A percentile compares a stretch with the other conserved stretches of the same genome.
Conservation (phyloP, 495 filamentous ascomycete genomes). For the Amniculicola lignicola region DNA sequence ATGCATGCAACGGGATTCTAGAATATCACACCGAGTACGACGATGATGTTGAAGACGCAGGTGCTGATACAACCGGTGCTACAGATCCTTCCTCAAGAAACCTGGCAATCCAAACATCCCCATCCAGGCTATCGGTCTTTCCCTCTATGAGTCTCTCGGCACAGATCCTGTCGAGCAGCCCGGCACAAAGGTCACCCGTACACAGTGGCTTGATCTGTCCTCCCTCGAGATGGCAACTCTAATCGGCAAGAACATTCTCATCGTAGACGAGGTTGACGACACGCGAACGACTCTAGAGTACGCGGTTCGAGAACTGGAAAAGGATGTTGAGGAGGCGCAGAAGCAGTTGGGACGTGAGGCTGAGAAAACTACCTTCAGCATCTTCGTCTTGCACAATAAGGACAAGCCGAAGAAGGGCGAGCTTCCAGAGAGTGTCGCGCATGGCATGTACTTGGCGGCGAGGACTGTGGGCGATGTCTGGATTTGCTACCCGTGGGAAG, state of each 20-base stretch:
- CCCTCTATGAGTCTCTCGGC: conserved; percentile 83
- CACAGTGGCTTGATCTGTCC: conserved; percentile 94
- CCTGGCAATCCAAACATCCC: conserved; percentile 89
- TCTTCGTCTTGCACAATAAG: conserved; percentile 97
- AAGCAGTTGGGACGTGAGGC: conserved; percentile 61
- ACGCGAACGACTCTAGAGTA: conserved; percentile 96
- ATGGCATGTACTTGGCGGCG: conserved; percentile 78
- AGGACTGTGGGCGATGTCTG: conserved; percentile 86
- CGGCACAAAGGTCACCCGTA: conserved; percentile 93
- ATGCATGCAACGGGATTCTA: background rate
- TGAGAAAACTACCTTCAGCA: conserved; percentile 77
- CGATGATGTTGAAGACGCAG: background rate
- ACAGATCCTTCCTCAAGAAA: conserved; percentile 87
- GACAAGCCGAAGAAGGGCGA: conserved; percentile 90
- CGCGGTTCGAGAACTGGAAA: conserved; percentile 90
- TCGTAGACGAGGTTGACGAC: conserved; percentile 98
- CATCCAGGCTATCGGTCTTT: conserved; percentile 98
- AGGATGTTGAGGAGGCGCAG: conserved; percentile 85
- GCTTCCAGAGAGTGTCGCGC: conserved; percentile 69
- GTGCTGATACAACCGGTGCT: background rate
- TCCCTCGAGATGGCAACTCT: conserved; percentile 86
- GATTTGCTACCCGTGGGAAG: conserved; percentile 99
- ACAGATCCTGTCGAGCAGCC: conserved; percentile 60
- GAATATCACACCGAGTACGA: too few species aligned
- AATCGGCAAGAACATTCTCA: conserved; percentile 94